Evolutionary conservation across 1,284 basidiomycete genomes (phyloP).

Genomic region (Ustilago nuda): DNA sequence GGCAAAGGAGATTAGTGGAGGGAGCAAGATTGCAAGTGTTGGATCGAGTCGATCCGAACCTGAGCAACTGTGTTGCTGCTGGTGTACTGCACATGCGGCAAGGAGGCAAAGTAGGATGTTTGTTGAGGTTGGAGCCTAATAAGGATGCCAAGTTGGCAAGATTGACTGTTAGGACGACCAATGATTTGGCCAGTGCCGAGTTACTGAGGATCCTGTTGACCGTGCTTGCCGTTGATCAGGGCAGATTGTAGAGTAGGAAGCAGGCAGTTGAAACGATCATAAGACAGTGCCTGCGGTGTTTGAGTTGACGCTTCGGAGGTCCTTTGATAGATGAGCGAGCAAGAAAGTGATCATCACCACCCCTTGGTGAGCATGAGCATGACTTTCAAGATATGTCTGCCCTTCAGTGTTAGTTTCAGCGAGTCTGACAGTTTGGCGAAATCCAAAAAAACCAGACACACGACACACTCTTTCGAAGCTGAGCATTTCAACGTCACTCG

Average conservation of each 20-base stretch:
- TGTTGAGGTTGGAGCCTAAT: constrained; percentile 93
- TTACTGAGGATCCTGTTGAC: constrained; percentile 72
- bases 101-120: constrained; percentile 92
- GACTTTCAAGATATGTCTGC: background rate
- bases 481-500: too few species aligned
- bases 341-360: background rate
- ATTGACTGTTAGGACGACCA: constrained; percentile 92
- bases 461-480: background rate
- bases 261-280: background rate
- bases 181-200: constrained; percentile 87
- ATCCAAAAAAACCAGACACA: background rate
- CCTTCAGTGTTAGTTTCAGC: background rate
- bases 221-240: constrained; percentile 40
- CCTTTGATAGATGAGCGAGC: background rate
- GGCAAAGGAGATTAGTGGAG: constrained; percentile 80
- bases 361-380: background rate
- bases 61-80: constrained; percentile 84
- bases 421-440: background rate
- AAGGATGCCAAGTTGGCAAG: constrained; percentile 93
- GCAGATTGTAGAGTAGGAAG: constrained; percentile 17
- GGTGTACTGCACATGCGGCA: constrained; percentile 88
- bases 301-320: background rate
- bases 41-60: constrained; percentile 75
- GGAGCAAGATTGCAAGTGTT: constrained; percentile 83
- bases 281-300: background rate